phyloP scores from a whole-genome alignment of 768 basidiomycete species.

The Albatrellus ellisii region DNA sequence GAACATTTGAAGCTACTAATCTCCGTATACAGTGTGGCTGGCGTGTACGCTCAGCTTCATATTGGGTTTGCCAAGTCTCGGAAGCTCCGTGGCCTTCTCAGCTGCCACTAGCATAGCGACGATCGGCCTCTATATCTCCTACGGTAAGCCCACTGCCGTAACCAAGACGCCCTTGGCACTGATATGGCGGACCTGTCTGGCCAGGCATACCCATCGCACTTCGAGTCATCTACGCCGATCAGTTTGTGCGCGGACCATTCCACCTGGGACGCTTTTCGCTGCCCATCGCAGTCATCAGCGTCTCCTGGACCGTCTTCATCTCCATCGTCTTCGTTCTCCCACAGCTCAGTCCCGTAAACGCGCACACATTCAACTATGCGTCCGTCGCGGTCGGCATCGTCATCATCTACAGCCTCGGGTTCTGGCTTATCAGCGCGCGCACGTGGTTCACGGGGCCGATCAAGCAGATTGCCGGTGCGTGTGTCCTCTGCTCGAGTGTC shows the following conservation, averaged over 20 bases:
- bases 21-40: conserved; percentile 50
- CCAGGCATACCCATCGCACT: conserved; percentile 57
- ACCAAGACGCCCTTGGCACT: not conserved
- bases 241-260: conserved; percentile 59
- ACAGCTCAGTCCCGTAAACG: conserved; percentile 53
- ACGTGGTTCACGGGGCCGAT: conserved; percentile 65
- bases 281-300: conserved; percentile 41
- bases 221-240: conserved; percentile 43
- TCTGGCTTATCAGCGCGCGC: conserved; percentile 59
- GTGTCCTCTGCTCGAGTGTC: not conserved
- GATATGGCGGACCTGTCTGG: not conserved
- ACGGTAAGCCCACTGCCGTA: conserved; percentile 27
- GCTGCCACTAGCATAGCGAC: conserved; percentile 50
- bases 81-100: conserved; percentile 56
- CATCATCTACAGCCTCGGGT: conserved; percentile 44
- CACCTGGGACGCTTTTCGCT: conserved; percentile 54
- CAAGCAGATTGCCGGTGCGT: conserved; percentile 34
- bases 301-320: conserved; percentile 63
- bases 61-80: conserved; percentile 61
- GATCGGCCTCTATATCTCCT: conserved; percentile 67
- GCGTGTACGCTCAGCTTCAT: conserved; percentile 66
- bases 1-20: not conserved
- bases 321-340: conserved; percentile 65
- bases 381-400: conserved; percentile 71
- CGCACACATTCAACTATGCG: conserved; percentile 63